A percentile compares a stretch with the other conserved stretches of the same genome.
phyloP scores from a whole-genome alignment of 768 basidiomycete genomes.

The Butyriboletus loyo region DNA sequence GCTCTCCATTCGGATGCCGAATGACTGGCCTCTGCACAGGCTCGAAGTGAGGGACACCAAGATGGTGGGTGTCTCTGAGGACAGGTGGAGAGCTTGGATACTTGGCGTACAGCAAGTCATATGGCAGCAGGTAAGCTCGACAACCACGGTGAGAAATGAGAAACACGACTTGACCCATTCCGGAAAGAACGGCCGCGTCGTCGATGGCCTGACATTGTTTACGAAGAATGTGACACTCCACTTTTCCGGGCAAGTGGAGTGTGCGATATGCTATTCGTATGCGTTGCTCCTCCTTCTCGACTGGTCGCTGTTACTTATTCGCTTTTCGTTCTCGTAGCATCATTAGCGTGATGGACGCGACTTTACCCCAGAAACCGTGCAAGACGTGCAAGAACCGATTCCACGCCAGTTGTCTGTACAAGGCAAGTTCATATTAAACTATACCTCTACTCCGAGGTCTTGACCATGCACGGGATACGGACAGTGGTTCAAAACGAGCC shows the following conservation, averaged over 20 bases:
- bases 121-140: slow-evolving; percentile 69
- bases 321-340: slow-evolving; percentile 49
- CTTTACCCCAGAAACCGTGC: slow-evolving; percentile 86
- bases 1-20: slow-evolving; percentile 79
- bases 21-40: slow-evolving; percentile 85
- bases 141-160: neutral
- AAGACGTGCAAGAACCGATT: slow-evolving; percentile 93
- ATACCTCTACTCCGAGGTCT: neutral
- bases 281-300: neutral
- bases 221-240: slow-evolving; percentile 91
- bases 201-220: slow-evolving; percentile 86
- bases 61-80: slow-evolving; percentile 84
- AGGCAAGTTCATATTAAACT: slow-evolving; percentile 43
- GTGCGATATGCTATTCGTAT: slow-evolving; percentile 96
- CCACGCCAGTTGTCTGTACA: slow-evolving; percentile 89
- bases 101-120: slow-evolving; percentile 89
- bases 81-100: slow-evolving; percentile 91
- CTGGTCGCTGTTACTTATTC: neutral
- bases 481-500: slow-evolving; percentile 88
- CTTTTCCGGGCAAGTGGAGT: slow-evolving; percentile 94
- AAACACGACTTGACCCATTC: neutral
- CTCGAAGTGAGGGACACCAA: slow-evolving; percentile 87
- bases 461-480: neutral
- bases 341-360: slow-evolving; percentile 86
- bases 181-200: slow-evolving; percentile 78